Percentiles rank a stretch among this genome's conserved stretches.
These are phyloP conservation scores for Naganishia randhawae DNA, from an alignment of 768 basidiomycete species.

Conservation along the genomic window DNA sequence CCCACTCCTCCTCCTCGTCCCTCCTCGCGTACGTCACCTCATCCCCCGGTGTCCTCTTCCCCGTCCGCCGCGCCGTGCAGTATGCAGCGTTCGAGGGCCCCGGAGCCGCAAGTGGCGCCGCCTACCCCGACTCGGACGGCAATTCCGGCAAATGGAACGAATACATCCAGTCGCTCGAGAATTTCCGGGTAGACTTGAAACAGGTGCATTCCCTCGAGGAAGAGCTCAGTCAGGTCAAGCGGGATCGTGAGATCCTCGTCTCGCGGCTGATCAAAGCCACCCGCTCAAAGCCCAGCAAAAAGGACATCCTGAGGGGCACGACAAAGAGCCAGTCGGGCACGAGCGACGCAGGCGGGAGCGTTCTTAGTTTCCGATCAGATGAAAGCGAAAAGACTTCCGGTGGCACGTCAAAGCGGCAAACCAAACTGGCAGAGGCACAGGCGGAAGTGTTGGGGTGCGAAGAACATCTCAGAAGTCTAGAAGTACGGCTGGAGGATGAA, in stretches of 20 bases:
- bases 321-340: slow-evolving; percentile 24
- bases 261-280: slow-evolving; percentile 49
- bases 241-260: slow-evolving; percentile 49
- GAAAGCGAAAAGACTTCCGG: slow-evolving; percentile 39
- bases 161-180: slow-evolving; percentile 43
- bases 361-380: slow-evolving; percentile 37
- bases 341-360: slow-evolving; percentile 27
- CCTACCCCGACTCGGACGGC: slow-evolving; percentile 27
- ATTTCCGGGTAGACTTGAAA: slow-evolving; percentile 50
- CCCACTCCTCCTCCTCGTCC: slow-evolving; percentile 50
- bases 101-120: slow-evolving; percentile 34
- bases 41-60: slow-evolving; percentile 46
- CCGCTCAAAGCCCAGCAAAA: slow-evolving; percentile 46
- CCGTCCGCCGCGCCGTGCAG: slow-evolving; percentile 45
- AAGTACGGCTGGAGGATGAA: slow-evolving; percentile 47
- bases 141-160: slow-evolving; percentile 44
- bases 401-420: slow-evolving; percentile 38
- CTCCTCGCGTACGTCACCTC: slow-evolving; percentile 50
- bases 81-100: slow-evolving; percentile 50
- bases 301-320: slow-evolving; percentile 38
- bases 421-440: slow-evolving; percentile 48
- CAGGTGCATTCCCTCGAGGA: slow-evolving; percentile 50
- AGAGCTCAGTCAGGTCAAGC: slow-evolving; percentile 46
- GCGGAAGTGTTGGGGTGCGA: slow-evolving; percentile 50
- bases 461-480: slow-evolving; percentile 46